phyloP scores from a whole-genome alignment of 257 asterid genomes.

The Euphrasia confusa region DNA sequence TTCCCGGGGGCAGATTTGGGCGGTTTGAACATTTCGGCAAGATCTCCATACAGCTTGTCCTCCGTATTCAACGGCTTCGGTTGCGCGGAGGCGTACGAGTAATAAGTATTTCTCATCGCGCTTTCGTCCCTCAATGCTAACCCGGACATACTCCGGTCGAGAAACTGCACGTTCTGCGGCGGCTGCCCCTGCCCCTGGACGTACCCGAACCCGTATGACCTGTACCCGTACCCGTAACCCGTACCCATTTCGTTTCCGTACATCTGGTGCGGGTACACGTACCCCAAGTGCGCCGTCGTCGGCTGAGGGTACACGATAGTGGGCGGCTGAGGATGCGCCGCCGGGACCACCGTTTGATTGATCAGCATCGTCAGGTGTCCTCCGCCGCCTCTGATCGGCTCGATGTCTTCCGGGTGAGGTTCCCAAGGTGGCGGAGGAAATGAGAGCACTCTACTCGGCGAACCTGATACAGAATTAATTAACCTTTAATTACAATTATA shows the following conservation, averaged over 20 bases:
- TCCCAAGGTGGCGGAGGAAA: conserved; percentile 1
- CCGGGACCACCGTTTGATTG: conserved; percentile 22
- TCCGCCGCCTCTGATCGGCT: too few relatives aligned
- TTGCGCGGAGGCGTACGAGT: conserved; percentile 23
- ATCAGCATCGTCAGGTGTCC: too few relatives aligned
- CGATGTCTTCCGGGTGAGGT: background rate
- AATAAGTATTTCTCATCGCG: conserved; percentile 28
- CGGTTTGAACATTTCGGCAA: conserved; percentile 61
- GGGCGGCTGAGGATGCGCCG: conserved; percentile 29
- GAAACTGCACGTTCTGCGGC: conserved; percentile 48
- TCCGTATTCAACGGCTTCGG: conserved; percentile 60
- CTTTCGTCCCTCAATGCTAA: conserved; percentile 53
- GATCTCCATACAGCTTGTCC: conserved; percentile 78
- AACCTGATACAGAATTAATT: background rate
- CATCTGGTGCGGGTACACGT: conserved; percentile 44
- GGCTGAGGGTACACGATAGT: conserved; percentile 49
- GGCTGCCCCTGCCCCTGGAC: background rate
- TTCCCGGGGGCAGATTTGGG: conserved; percentile 37
- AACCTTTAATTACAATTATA: too few relatives aligned
- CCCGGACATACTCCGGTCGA: conserved; percentile 55
- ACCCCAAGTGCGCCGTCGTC: conserved; percentile 13
- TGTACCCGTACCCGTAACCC: conserved; percentile 38
- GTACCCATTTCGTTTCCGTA: conserved; percentile 48
- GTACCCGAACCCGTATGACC: conserved; percentile 26
- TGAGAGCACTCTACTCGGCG: background rate